Evolutionary conservation across 768 basidiomycete species (phyloP), one percentile per base, ranked within the genome.

Genomic region (Pulveroboletus sp.): DNA sequence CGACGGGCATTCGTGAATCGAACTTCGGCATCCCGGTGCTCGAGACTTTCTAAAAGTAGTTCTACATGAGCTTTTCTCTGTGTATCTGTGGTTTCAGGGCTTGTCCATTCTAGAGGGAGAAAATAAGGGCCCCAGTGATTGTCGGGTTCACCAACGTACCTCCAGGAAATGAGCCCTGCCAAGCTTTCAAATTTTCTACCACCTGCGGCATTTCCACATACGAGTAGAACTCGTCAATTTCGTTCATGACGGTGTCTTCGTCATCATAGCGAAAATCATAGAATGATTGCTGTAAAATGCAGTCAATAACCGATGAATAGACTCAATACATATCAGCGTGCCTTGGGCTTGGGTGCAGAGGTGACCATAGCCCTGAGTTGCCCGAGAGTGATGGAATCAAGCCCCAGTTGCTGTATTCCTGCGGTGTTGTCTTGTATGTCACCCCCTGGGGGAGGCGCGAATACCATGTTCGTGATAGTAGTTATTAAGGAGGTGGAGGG

Each of bases 151-250:
- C 31, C 41, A 37, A 47, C 81, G 59, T 61, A 88, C 92, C 88
- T 69, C 82, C 82, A 28, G 76, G 70, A 64, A 88, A 94, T 38
- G 86, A 90, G 35, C 84, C 84, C 61, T 87, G 81, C 88, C 92
- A 96, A 39, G 89, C 86, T 62, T 83, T 86, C 55, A 90, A 73
- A 65, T 92, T 91, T 73, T 91, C 89, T 3, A 81, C 82, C 18
- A 93, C 85, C 65, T 93, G 89, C 0, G 88, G 81, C 81, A 93
- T 90, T 73, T 97, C 95, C 53, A 92, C 84, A 69, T 96, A 99
- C 18, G 92, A 91, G 69, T 95, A 98, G 71, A 98, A 97, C 69
- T 99, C 96, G 51, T 97, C 90, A 35, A 99, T 84, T 67, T 99
- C 96, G 60, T 89, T 87, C 79, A 95, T 85, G 17, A 97, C 83